Conservation (phyloP, 345 rosid genomes). For the Eucalyptus brandiana region DNA sequence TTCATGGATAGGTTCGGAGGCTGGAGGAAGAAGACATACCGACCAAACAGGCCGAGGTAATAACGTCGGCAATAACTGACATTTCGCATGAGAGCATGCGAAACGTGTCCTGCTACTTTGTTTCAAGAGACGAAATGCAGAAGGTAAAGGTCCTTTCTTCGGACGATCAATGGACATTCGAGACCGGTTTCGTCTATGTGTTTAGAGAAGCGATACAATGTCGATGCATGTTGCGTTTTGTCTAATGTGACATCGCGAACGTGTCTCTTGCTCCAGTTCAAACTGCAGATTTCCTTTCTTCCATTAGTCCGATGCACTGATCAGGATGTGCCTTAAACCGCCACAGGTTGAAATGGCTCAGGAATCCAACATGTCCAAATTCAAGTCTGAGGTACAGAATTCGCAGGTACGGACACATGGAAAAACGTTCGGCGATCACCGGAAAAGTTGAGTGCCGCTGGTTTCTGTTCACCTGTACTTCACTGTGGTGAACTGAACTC, state of each 20-base stretch:
- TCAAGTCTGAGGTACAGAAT: conserved; percentile 68
- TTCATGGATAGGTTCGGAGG: conserved; percentile 46
- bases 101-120: conserved; percentile 64
- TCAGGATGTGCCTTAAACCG: not conserved
- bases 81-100: conserved; percentile 71
- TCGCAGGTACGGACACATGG: conserved; percentile 37
- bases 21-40: conserved; percentile 82
- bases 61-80: conserved; percentile 64
- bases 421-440: not conserved
- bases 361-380: conserved; percentile 65
- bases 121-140: conserved; percentile 76
- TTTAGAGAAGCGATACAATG: not conserved
- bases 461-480: not conserved
- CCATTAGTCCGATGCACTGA: not conserved
- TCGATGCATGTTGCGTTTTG: not conserved
- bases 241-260: not conserved
- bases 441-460: not conserved
- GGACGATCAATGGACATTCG: not conserved
- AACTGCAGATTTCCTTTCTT: not conserved
- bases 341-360: conserved; percentile 60
- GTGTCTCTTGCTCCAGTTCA: not conserved
- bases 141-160: conserved; percentile 27
- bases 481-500: not conserved
- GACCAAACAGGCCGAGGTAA: conserved; percentile 86
- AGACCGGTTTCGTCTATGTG: not conserved